Evolutionary conservation across 768 basidiomycete genomes (phyloP).

Genomic region (Ramaria sp.): DNA sequence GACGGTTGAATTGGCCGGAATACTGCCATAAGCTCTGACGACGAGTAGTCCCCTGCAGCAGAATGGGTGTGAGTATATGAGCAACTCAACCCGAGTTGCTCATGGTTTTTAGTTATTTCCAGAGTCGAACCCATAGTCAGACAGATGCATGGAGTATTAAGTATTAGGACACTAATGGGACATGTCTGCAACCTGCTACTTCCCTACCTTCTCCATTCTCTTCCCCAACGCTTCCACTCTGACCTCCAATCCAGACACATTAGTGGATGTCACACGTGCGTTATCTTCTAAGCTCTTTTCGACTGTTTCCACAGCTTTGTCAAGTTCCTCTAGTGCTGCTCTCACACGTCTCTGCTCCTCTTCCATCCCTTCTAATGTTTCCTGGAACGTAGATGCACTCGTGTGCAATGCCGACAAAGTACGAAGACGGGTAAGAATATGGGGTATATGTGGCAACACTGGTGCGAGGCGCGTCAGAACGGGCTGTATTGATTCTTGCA

Average conservation of each 20-base stretch:
- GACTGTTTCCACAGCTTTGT: constrained; percentile 56
- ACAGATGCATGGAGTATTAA: no score
- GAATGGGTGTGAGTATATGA: no score
- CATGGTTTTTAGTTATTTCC: no score
- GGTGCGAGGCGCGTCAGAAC: constrained; percentile 62
- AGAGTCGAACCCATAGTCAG: no score
- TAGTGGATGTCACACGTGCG: constrained; percentile 54
- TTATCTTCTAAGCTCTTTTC: constrained; percentile 74
- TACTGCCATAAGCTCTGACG: no score
- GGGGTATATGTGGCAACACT: constrained; percentile 72
- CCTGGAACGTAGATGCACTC: constrained; percentile 69
- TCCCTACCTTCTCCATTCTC: constrained; percentile 25
- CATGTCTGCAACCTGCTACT: background rate
- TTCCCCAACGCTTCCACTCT: constrained; percentile 38
- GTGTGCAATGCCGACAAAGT: constrained; percentile 77
- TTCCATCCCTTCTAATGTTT: constrained; percentile 53
- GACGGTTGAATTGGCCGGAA: no score
- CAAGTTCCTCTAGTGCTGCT: constrained; percentile 56
- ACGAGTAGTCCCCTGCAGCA: no score
- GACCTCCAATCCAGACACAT: constrained; percentile 61
- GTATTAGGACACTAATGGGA: no score
- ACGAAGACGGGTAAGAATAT: constrained; percentile 80
- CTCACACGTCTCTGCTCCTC: constrained; percentile 59
- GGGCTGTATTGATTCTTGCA: constrained; percentile 56
- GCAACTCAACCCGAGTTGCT: no score